Conservation (phyloP, 495 filamentous ascomycete genomes). For the Hypomontagnella monticulosa region DNA sequence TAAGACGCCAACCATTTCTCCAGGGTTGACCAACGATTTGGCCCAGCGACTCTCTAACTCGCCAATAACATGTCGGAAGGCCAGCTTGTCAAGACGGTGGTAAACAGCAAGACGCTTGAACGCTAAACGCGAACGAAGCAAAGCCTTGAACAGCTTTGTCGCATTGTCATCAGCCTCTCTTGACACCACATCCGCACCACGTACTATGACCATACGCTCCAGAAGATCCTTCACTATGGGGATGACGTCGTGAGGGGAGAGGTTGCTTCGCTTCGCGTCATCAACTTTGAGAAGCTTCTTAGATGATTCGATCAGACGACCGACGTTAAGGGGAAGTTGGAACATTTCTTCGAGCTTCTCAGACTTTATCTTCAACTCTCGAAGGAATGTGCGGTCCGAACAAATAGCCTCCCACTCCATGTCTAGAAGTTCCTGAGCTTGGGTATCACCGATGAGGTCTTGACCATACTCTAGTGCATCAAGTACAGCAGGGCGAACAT, state of each 20-base stretch:
- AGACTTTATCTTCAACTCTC: constrained; percentile 58
- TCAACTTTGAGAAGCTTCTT: constrained; percentile 91
- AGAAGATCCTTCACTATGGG: constrained; percentile 80
- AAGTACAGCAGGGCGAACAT: constrained; percentile 65
- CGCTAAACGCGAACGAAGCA: constrained; percentile 86
- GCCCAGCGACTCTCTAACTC: constrained; percentile 89
- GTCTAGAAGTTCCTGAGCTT: constrained; percentile 85
- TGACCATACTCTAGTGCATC: constrained; percentile 85
- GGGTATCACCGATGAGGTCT: constrained; percentile 86
- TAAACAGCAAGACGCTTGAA: constrained; percentile 90
- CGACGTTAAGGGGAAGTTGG: constrained; percentile 91
- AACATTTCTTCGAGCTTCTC: constrained; percentile 79
- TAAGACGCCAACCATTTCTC: constrained; percentile 98
- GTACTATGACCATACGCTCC: constrained; percentile 80
- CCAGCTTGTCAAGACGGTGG: constrained; percentile 86
- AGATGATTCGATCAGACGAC: constrained; percentile 88
- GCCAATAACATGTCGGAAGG: constrained; percentile 91
- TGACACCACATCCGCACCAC: constrained; percentile 83
- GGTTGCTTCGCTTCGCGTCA: constrained; percentile 81
- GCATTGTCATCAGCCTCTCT: constrained; percentile 87
- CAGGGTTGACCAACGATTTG: constrained; percentile 81
- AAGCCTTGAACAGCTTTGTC: constrained; percentile 89
- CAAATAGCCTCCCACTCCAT: constrained; percentile 85
- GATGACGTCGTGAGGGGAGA: constrained; percentile 90
- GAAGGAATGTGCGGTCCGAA: constrained; percentile 78